phyloP scores from a whole-genome alignment of 139 green algal genomes.

The Micractinium sp. region DNA sequence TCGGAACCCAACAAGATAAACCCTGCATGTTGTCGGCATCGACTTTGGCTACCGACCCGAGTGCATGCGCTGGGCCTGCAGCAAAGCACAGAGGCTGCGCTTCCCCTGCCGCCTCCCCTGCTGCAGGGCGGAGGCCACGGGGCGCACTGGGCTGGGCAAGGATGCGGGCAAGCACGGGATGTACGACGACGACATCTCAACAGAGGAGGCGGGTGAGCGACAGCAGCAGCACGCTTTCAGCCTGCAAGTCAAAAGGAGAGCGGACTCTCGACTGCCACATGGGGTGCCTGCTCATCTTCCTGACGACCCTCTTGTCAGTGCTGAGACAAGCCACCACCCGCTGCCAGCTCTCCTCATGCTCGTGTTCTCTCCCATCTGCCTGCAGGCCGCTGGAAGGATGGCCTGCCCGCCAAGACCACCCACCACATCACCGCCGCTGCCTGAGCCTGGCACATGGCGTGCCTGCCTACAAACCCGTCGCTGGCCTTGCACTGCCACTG shows the following conservation, averaged over 20 bases:
- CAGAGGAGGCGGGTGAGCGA: background rate
- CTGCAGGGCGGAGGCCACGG: background rate
- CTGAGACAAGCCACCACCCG: background rate
- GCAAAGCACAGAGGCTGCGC: background rate
- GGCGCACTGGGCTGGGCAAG: slow-evolving; percentile 12
- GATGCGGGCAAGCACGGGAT: slow-evolving; percentile 7
- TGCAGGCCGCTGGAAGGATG: slow-evolving; percentile 3
- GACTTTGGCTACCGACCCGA: background rate
- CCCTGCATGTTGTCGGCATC: background rate
- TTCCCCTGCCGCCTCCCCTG: background rate
- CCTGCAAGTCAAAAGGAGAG: too few relatives aligned
- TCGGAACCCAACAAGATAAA: background rate
- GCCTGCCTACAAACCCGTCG: too few relatives aligned
- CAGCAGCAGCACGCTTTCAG: too few relatives aligned
- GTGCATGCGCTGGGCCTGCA: background rate
- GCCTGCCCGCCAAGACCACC: background rate
- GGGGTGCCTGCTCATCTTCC: too few relatives aligned
- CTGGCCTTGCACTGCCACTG: too few relatives aligned
- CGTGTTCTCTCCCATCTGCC: background rate
- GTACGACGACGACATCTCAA: slow-evolving; percentile 2
- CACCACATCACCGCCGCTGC: background rate
- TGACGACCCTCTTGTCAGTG: too few relatives aligned
- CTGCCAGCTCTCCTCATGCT: background rate
- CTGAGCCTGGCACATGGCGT: background rate
- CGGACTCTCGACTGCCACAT: too few relatives aligned